Conservation (phyloP, 108 stramenopile species). For the Chaetoceros muelleri region DNA sequence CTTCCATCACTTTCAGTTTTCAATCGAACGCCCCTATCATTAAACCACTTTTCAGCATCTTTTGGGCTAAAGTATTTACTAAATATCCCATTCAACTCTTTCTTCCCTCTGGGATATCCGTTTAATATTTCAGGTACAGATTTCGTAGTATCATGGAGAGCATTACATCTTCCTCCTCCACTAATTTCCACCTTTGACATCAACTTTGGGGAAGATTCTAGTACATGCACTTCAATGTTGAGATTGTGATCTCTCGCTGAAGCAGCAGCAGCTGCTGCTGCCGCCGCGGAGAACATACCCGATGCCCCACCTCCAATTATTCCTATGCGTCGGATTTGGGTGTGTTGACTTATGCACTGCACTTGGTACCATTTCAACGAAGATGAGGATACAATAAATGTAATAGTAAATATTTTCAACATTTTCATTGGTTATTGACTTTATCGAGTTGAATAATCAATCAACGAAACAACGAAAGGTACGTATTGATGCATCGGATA, state of each 20-base stretch:
- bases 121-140: slow-evolving; percentile 51
- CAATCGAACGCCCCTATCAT: slow-evolving; percentile 69
- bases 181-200: slow-evolving; percentile 87
- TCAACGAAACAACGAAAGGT: too few relatives aligned
- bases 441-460: too few relatives aligned
- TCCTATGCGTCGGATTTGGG: slow-evolving; percentile 33
- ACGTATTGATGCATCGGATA: too few relatives aligned
- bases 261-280: slow-evolving; percentile 26
- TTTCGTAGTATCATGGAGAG: slow-evolving; percentile 83
- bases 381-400: too few relatives aligned
- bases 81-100: slow-evolving; percentile 71
- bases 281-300: slow-evolving; percentile 43
- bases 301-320: slow-evolving; percentile 50
- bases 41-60: slow-evolving; percentile 81
- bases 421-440: too few relatives aligned
- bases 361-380: too few relatives aligned
- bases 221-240: slow-evolving; percentile 47
- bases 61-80: slow-evolving; percentile 66
- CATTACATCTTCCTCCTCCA: slow-evolving; percentile 90
- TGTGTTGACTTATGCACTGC: too few relatives aligned
- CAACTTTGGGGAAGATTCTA: slow-evolving; percentile 73
- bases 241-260: neutral
- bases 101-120: slow-evolving; percentile 81
- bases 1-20: slow-evolving; percentile 93
- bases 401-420: too few relatives aligned